Conservation (phyloP, 169 alveolate genomes). For the Plasmodium vivax region DNA sequence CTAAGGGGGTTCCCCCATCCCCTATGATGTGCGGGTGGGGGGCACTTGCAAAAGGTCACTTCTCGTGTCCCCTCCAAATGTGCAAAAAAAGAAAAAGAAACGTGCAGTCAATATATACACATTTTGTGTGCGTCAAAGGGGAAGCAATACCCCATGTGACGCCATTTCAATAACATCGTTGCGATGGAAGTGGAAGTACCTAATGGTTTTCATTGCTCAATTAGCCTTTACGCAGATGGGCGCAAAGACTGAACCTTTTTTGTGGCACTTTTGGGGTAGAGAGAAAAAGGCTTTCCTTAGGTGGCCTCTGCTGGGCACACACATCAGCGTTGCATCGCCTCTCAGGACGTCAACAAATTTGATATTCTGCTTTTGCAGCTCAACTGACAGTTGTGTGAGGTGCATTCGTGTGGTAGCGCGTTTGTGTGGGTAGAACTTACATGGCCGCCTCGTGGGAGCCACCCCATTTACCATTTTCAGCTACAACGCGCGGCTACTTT, state of each 20-base stretch:
- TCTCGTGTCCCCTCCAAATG: neutral
- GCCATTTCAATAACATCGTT: neutral
- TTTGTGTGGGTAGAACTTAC: neutral
- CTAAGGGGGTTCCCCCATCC: neutral
- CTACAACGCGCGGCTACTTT: neutral
- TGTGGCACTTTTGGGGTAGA: neutral
- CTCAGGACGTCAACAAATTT: neutral
- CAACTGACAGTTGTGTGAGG: neutral
- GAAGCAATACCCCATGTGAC: neutral
- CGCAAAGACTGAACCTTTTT: neutral
- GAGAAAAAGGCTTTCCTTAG: neutral
- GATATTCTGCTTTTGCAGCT: neutral
- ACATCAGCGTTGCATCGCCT: neutral
- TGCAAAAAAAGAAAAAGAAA: neutral
- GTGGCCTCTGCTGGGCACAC: neutral
- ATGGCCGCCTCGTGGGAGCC: neutral
- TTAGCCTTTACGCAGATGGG: neutral
- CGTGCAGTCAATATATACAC: neutral
- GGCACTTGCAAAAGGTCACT: neutral
- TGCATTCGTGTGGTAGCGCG: neutral
- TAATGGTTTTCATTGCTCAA: neutral
- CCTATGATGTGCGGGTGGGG: neutral
- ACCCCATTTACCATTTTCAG: neutral
- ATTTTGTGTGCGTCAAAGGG: neutral
- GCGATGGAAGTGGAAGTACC: neutral